phyloP scores from a whole-genome alignment of 306 rosid species.

The Comarum palustre region DNA sequence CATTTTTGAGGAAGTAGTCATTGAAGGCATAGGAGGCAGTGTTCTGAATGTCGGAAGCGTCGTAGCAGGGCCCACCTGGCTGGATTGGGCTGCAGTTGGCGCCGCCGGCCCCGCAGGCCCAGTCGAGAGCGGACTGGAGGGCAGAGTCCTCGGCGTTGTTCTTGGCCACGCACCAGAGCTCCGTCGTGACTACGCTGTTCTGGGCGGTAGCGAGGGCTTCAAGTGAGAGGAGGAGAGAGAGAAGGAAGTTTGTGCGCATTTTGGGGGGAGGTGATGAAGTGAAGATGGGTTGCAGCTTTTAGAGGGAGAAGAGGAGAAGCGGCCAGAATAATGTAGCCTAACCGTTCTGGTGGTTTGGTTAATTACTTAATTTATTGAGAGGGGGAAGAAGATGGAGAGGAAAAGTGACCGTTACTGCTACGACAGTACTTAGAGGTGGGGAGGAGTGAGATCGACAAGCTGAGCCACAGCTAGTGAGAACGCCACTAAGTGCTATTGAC shows the following conservation, averaged over 20 bases:
- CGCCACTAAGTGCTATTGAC: neutral
- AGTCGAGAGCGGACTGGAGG: constrained; percentile 62
- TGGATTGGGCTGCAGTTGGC: constrained; percentile 79
- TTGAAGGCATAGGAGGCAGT: constrained; percentile 87
- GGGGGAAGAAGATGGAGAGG: constrained; percentile 6
- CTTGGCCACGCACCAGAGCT: constrained; percentile 97
- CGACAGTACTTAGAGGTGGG: neutral
- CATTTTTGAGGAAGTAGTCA: constrained; percentile 66
- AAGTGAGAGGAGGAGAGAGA: constrained; percentile 9
- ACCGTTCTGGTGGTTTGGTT: neutral
- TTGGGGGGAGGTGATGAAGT: neutral
- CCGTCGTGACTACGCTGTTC: constrained; percentile 30
- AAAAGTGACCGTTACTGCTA: constrained; percentile 51
- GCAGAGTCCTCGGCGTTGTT: constrained; percentile 84
- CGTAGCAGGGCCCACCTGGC: constrained; percentile 74
- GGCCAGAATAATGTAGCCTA: no score
- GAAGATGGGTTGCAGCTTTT: neutral
- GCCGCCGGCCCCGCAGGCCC: constrained; percentile 91
- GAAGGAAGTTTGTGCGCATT: constrained; percentile 33
- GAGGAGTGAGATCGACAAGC: constrained; percentile 1
- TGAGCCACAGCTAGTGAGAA: neutral
- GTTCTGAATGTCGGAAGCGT: constrained; percentile 45
- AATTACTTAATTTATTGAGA: neutral
- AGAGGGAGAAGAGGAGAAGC: neutral
- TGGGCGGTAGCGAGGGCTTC: constrained; percentile 21